Percentiles rank a stretch among this genome's conserved stretches.
phyloP scores from a whole-genome alignment of 331 rosid genomes.

The Stylosanthes scabra region DNA sequence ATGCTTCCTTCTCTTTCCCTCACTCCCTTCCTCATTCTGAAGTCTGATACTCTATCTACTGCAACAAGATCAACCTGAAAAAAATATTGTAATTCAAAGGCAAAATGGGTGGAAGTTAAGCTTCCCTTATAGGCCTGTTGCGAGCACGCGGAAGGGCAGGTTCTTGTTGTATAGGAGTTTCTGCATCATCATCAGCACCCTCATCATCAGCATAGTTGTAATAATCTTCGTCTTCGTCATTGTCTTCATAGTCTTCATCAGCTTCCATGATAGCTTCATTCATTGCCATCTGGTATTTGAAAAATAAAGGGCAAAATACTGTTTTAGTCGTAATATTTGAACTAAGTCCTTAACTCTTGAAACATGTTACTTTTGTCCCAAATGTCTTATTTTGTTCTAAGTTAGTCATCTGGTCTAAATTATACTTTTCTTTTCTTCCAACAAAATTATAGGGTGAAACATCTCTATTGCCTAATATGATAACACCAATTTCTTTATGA shows the following conservation, averaged over 20 bases:
- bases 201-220: conserved; percentile 43
- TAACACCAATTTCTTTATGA: conserved; percentile 16
- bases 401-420: too few species aligned
- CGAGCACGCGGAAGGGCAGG: conserved; percentile 63
- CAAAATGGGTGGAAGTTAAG: conserved; percentile 29
- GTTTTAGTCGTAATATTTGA: too few species aligned
- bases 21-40: conserved; percentile 2
- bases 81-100: background rate
- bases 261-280: conserved; percentile 67
- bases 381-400: too few species aligned
- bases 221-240: conserved; percentile 32
- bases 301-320: background rate
- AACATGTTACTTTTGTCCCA: too few species aligned
- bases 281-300: conserved; percentile 59
- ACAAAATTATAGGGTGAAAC: conserved; percentile 13
- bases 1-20: conserved; percentile 6
- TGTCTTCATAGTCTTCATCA: conserved; percentile 45
- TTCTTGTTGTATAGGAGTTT: conserved; percentile 44
- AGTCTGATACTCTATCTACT: conserved; percentile 19
- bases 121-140: conserved; percentile 76
- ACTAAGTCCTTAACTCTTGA: too few species aligned
- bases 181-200: conserved; percentile 39
- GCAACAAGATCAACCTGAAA: conserved; percentile 23
- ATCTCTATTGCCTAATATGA: background rate
- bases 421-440: background rate